phyloP scores from a whole-genome alignment of 2,329 filamentous ascomycete genomes.

The Clarireedia paspali region DNA sequence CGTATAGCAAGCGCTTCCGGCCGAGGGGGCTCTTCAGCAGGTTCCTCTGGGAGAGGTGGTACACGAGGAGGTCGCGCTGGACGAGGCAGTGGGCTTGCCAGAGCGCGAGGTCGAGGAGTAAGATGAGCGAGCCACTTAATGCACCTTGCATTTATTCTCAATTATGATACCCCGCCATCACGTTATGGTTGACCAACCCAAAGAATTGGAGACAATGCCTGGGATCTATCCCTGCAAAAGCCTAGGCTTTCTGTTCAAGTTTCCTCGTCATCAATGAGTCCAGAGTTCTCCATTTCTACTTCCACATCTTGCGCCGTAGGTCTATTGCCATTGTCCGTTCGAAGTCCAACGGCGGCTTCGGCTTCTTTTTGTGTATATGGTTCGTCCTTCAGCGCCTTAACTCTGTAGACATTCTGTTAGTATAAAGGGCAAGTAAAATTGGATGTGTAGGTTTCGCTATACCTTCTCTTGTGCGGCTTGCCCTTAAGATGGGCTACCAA shows the following conservation, averaged over 20 bases:
- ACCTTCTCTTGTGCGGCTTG: constrained; percentile 92
- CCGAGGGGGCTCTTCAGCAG: constrained; percentile 15
- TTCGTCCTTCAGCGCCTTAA: constrained; percentile 75
- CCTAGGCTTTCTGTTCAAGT: constrained; percentile 13
- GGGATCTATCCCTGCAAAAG: background rate
- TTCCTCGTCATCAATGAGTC: constrained; percentile 16
- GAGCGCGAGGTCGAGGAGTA: constrained; percentile 26
- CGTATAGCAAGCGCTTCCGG: constrained; percentile 15
- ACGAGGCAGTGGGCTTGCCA: constrained; percentile 29
- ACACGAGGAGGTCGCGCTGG: constrained; percentile 27
- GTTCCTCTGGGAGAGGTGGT: constrained; percentile 23
- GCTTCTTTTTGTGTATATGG: constrained; percentile 82
- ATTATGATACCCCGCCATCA: constrained; percentile 9
- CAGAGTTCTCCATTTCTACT: constrained; percentile 34
- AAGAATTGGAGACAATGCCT: background rate
- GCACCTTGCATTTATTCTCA: constrained; percentile 5
- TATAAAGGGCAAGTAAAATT: background rate
- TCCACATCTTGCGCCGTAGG: constrained; percentile 29
- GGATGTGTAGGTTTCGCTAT: constrained; percentile 12
- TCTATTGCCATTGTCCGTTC: constrained; percentile 56
- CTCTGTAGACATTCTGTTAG: constrained; percentile 39
- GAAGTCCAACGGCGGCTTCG: constrained; percentile 68
- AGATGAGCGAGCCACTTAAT: constrained; percentile 17
- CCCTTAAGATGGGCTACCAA: constrained; percentile 69
- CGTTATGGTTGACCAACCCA: background rate